Evolutionary conservation across 352 stramenopile species (phyloP), one percentile per base, ranked within the genome.

Genomic region (Phytophthora nicotianae): DNA sequence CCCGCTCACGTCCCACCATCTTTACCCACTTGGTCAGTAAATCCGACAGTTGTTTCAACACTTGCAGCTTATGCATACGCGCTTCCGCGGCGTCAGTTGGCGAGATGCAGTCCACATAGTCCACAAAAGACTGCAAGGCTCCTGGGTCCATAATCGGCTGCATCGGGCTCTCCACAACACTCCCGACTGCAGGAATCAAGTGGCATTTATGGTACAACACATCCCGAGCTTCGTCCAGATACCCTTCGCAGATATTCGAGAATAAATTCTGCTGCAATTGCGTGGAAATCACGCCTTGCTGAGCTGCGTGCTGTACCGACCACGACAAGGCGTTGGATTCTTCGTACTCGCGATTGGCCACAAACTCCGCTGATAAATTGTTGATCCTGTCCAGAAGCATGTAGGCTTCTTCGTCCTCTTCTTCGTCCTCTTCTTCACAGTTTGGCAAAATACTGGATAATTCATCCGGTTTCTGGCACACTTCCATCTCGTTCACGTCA

Each of bases 141-240:
- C 10, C 49, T 2, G 65, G 33, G 11, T 76, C 69, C 43, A 89
- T 79, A 0, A 57, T 58, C 0, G 66, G 58, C 27, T 86, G 62
- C 5, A 61, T 58, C 2, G 77, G 48, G 24, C 57, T 79, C 47
- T 91, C 83, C 7, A 86, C 29, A 13, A 90, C 72, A 41, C 79
- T 86, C 4, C 77, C 78, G 8, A 94, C 86, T 1, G 86, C 83
- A n/a, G 86, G 83, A 3, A 89, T 70, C 24, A 92, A 49, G 54
- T 94, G 83, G 24, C 75, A 91, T 23, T 91, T 91, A 67, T 91
- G 83, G 57, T 94, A 92, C 55, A 94, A 46, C n/a, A 94, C 83
- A 43, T 94, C 86, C 5, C 83, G 75, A 0, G 76, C 83, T 65
- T 94, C 81, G 37, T 91, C 83, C 23, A 86, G 70, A 17, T 74